Base-by-base conservation (phyloP, 208 protist species). In the Acanthamoeba culbertsoni region DNA sequence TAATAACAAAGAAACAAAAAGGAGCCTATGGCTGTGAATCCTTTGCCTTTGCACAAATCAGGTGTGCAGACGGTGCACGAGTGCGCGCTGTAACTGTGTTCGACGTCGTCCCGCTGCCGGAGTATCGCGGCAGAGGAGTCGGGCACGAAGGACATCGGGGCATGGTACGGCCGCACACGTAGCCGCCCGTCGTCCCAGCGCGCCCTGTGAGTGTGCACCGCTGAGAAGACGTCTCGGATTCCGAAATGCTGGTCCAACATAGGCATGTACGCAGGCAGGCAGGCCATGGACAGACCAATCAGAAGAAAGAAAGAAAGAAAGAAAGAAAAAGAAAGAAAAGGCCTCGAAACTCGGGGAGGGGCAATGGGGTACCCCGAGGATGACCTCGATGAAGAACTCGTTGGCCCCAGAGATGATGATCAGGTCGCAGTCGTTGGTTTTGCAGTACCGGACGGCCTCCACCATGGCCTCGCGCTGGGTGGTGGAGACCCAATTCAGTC, bases 321-420 rank as follows among this genome's bases (percentile, higher is more conserved):
- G n/a, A n/a, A n/a, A 35, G 59, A 26, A 16, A 26, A 59, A 14
- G 53, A 23, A 26, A 26, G 18, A 20, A 14, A 31, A 14, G 7
- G 6, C 53, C 14, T 14, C 20, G 3, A 26, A 14, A 28, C 55
- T 4, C 7, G 12, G 23, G 20, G 55, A 28, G 20, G 23, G 55
- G 55, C 5, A 12, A 31, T 35, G 59, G 2, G n/a, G 59, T 35
- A 79, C 68, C 68, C 42, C 42, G 16, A 88, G 48, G 45, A 88
- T 88, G 77, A 88, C 37, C 31, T 88, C 77, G 48, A 88, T 88
- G 77, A 88, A 88, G 77, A 88, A 55, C 26, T 88, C 77, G 77
- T 88, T 88, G 77, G 77, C 77, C 14, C 77, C 77, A 2, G 77
- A 88, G 77, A 88, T 88, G 51, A 88, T 62, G 48, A 88, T 62